Evolutionary conservation across 352 stramenopile species (phyloP), one percentile per base, ranked within the genome.

Genomic region (Phytophthora tentaculata): DNA sequence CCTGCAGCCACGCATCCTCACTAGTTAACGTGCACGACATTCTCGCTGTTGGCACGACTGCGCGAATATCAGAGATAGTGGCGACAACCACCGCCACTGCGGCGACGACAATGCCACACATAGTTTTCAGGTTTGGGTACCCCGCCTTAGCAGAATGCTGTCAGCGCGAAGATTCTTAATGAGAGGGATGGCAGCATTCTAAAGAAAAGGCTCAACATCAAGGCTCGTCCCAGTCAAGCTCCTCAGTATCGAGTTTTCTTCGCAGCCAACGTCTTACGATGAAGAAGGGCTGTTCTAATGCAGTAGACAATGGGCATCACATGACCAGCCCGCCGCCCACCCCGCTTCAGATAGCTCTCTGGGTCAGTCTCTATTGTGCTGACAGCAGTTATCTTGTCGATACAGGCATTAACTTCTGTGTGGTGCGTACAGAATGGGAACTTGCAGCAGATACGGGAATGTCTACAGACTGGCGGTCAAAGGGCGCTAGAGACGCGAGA

Each of bases 311-410:
- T 22, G 59, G 39, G 9, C 32, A 41, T 14, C 28, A 61, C n/a
- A 28, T 22, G 6, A 58, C 22, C 17, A 56, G 23, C 17, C 14
- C 54, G 53, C 51, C 47, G 28, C 74, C 72, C 29, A 82, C 83
- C 13, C 58, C 72, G 8, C 79, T 91, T 4, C 83, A 91, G 53
- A 73, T 91, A 39, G 80, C 83, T 35, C 58, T 91, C 47, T 91
- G 83, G 83, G 83, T 88, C 55, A 50, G 75, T 59, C 28, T 35
- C 12, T 16, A 39, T 9, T 16, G 10, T 28, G 32, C 2, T 23
- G 6, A 8, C 22, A 24, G 16, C 28, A 41, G 28, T 22, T 1
- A 17, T n/a, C 5, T 26, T 47, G 23, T 28, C 51, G 43, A 0
- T 45, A 12, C n/a, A 22, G 28, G 17, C 9, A 8, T 35, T 22